phyloP scores from a whole-genome alignment of 2,329 filamentous ascomycete genomes.

The Akanthomyces muscarius region DNA sequence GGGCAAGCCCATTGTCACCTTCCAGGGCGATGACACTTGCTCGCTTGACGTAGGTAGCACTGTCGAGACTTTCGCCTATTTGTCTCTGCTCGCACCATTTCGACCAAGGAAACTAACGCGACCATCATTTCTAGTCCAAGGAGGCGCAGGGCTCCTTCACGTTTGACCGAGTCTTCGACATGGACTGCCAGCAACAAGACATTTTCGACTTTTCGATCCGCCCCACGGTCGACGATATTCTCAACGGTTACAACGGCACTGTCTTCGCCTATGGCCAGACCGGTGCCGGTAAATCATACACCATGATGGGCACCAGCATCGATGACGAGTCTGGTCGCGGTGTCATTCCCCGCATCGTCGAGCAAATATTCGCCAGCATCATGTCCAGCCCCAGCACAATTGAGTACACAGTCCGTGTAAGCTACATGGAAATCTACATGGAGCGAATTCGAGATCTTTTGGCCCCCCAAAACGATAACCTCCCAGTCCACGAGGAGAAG shows the following conservation, averaged over 20 bases:
- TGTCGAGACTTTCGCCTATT: constrained; percentile 2
- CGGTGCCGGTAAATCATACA: constrained; percentile 97
- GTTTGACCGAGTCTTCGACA: constrained; percentile 96
- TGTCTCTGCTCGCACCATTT: not conserved
- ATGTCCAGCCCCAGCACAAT: constrained; percentile 87
- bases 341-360: constrained; percentile 93
- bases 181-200: constrained; percentile 83
- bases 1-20: constrained; percentile 86
- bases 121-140: constrained; percentile 58
- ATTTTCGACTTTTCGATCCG: constrained; percentile 98
- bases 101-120: not conserved
- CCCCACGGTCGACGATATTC: constrained; percentile 92
- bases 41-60: constrained; percentile 65
- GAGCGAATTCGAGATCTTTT: constrained; percentile 93
- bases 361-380: constrained; percentile 96
- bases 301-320: constrained; percentile 81
- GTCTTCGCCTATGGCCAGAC: constrained; percentile 99
- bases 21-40: constrained; percentile 87
- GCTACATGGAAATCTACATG: constrained; percentile 99
- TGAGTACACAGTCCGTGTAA: constrained; percentile 97
- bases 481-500: constrained; percentile 98
- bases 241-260: constrained; percentile 98
- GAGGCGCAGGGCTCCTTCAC: constrained; percentile 86
- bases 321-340: constrained; percentile 83
- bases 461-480: constrained; percentile 88